Percentiles rank a stretch among this genome's conserved stretches.
These are phyloP conservation scores for Trypanosoma caninum DNA, from an alignment of 208 protist species.

Conservation along the genomic window DNA sequence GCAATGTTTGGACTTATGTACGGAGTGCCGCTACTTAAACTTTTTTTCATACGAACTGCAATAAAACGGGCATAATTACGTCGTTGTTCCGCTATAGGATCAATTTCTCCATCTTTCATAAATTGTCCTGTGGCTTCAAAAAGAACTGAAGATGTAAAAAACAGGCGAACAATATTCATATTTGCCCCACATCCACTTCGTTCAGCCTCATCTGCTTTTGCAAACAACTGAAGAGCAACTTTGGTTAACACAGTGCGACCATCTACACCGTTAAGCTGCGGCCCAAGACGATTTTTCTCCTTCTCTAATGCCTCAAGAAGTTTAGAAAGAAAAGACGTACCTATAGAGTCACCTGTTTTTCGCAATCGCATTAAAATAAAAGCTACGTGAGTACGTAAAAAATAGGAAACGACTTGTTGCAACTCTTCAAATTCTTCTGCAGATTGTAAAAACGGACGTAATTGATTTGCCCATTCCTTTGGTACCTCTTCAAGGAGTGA, in stretches of 20 bases:
- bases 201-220: slow-evolving; percentile 76
- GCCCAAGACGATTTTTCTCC: slow-evolving; percentile 36
- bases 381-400: slow-evolving; percentile 62
- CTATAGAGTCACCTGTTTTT: slow-evolving; percentile 43
- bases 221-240: slow-evolving; percentile 66
- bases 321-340: slow-evolving; percentile 43
- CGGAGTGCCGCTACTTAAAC: slow-evolving; percentile 36
- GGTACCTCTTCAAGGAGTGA: slow-evolving; percentile 31
- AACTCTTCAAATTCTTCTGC: slow-evolving; percentile 59
- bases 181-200: slow-evolving; percentile 32
- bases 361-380: slow-evolving; percentile 51
- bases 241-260: slow-evolving; percentile 66
- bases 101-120: slow-evolving; percentile 52
- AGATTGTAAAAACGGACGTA: slow-evolving; percentile 67
- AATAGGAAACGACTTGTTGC: slow-evolving; percentile 69
- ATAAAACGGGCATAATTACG: slow-evolving; percentile 81
- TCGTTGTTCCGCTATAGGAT: slow-evolving; percentile 61
- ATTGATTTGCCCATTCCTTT: slow-evolving; percentile 29
- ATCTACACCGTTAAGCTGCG: slow-evolving; percentile 33
- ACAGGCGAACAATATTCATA: slow-evolving; percentile 55
- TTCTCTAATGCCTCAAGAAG: slow-evolving; percentile 48
- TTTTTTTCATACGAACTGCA: slow-evolving; percentile 69
- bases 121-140: slow-evolving; percentile 84
- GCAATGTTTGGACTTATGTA: slow-evolving; percentile 54
- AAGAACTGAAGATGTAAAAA: slow-evolving; percentile 63